A percentile compares a stretch with the other conserved stretches of the same genome.
Evolutionary conservation across 73 alveolate species (phyloP).

Genomic region (Tetrahymena thermophila): DNA sequence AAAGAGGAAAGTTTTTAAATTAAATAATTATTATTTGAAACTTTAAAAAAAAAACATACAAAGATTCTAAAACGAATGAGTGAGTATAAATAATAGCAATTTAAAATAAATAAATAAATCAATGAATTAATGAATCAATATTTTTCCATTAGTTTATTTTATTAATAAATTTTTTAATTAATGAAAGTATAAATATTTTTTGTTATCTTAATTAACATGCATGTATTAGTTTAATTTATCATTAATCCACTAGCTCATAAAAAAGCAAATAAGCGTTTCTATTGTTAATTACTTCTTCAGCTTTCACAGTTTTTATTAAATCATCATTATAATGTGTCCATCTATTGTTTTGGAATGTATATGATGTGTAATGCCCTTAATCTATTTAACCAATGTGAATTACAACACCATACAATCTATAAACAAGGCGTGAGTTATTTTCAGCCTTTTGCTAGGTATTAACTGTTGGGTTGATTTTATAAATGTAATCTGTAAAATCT

Average conservation of each 20-base stretch:
- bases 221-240: not conserved
- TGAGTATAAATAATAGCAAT: no score
- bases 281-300: slow-evolving; percentile 11
- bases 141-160: no score
- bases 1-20: no score
- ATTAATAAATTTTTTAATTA: no score
- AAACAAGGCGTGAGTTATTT: not conserved
- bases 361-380: slow-evolving; percentile 35
- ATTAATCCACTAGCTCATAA: not conserved
- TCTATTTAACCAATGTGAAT: slow-evolving; percentile 31
- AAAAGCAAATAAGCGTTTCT: slow-evolving; percentile 27
- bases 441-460: not conserved
- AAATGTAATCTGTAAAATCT: not conserved
- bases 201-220: no score
- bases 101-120: no score
- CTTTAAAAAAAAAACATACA: no score
- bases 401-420: slow-evolving; percentile 28
- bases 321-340: slow-evolving; percentile 32
- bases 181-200: no score
- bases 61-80: no score
- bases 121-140: no score
- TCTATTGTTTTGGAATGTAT: not conserved
- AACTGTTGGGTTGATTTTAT: not conserved
- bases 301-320: not conserved
- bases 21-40: no score